A percentile compares a stretch with the other conserved stretches of the same genome.
Conservation (phyloP, 106 monocot genomes). For the Acorus gramineus region DNA sequence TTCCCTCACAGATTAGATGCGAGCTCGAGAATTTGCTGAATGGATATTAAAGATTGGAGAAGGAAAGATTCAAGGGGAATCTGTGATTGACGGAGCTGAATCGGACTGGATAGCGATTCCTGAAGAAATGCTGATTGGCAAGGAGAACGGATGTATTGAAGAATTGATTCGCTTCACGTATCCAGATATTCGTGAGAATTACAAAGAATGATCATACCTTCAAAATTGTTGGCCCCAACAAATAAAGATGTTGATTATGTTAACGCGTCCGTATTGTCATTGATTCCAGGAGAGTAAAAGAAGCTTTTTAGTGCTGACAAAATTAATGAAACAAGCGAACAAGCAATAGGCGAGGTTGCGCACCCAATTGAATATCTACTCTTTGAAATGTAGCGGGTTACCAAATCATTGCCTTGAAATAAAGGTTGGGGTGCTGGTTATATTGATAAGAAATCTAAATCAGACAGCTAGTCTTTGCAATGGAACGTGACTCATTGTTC, state of each 20-base stretch:
- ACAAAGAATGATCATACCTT: background rate
- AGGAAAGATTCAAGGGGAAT: background rate
- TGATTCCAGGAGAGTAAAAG: background rate
- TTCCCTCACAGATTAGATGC: too few species aligned
- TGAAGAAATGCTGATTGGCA: background rate
- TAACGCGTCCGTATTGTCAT: conserved; percentile 10
- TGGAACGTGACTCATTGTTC: background rate
- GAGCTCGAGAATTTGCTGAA: conserved; percentile 2
- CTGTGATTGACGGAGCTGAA: background rate
- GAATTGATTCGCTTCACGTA: conserved; percentile 6
- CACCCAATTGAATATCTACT: conserved; percentile 14
- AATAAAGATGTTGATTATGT: conserved; percentile 13
- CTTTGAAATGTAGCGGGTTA: background rate
- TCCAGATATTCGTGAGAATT: background rate
- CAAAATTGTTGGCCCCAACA: conserved; percentile 4
- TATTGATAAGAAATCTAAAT: conserved; percentile 18
- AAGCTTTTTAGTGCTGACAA: background rate
- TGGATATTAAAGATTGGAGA: conserved; percentile 16
- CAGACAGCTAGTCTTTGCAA: conserved; percentile 18
- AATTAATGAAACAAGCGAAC: background rate
- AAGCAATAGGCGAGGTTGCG: background rate
- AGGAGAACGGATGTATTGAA: background rate
- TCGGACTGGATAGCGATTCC: conserved; percentile 4
- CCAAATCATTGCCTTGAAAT: conserved; percentile 12
- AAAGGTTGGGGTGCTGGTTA: conserved; percentile 15